phyloP scores from a whole-genome alignment of 768 basidiomycete species.

The Inosperma sp. region DNA sequence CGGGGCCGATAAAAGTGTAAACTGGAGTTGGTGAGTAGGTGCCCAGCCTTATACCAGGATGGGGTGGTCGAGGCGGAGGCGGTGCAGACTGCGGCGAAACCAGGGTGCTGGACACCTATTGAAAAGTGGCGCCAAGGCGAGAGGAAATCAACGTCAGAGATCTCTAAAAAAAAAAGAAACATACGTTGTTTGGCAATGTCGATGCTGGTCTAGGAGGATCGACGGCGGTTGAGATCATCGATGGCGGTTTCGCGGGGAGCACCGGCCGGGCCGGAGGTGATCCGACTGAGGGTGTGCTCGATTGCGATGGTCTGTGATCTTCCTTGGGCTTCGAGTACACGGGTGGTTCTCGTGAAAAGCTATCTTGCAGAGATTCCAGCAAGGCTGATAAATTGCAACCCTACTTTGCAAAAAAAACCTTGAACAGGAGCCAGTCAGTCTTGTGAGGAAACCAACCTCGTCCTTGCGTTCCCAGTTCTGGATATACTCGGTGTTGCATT shows the following conservation, averaged over 20 bases:
- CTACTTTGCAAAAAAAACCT: conserved; percentile 34
- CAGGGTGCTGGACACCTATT: conserved; percentile 5
- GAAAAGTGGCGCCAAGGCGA: conserved; percentile 3
- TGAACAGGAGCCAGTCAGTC: conserved; percentile 14
- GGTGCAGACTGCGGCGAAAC: conserved; percentile 11
- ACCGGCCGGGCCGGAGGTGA: conserved; percentile 23
- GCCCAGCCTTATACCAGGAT: conserved; percentile 8
- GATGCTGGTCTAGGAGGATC: not conserved
- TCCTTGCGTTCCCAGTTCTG: conserved; percentile 76
- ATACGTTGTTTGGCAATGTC: conserved; percentile 1
- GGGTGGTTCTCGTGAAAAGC: conserved; percentile 84
- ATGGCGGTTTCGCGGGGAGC: conserved; percentile 33
- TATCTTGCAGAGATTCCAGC: conserved; percentile 69
- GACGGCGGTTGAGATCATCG: conserved; percentile 5
- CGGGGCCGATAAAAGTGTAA: conserved; percentile 10
- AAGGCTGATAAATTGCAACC: conserved; percentile 72
- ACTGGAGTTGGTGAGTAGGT: conserved; percentile 15
- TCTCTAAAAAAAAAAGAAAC: not conserved
- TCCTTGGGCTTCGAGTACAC: conserved; percentile 78
- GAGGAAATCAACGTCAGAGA: not conserved
- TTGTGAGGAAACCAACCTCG: conserved; percentile 52
- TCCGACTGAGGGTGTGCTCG: conserved; percentile 19
- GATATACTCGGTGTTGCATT: conserved; percentile 64
- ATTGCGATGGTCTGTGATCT: conserved; percentile 11
- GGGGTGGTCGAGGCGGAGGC: conserved; percentile 16